A percentile compares a stretch with the other conserved stretches of the same genome.
These are phyloP conservation scores for Microsporum audouinii DNA, from an alignment of 2,329 filamentous ascomycete species.

Conservation along the genomic window DNA sequence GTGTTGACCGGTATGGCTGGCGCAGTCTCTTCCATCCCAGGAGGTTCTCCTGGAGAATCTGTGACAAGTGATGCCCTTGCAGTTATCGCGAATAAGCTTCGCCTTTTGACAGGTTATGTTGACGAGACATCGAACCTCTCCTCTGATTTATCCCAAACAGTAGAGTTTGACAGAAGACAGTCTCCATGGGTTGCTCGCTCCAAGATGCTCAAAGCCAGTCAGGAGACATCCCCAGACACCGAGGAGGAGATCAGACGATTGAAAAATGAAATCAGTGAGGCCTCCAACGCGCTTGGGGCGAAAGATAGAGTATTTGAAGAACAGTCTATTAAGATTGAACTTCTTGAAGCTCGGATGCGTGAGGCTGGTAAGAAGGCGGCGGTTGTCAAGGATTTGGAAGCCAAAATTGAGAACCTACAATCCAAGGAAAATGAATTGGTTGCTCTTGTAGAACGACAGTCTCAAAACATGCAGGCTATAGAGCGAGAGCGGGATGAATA, in stretches of 20 bases:
- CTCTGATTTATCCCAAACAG: slow-evolving; percentile 57
- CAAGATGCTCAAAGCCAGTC: slow-evolving; percentile 69
- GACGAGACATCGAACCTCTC: slow-evolving; percentile 60
- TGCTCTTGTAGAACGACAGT: slow-evolving; percentile 26
- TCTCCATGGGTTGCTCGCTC: slow-evolving; percentile 78
- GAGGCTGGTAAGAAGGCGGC: slow-evolving; percentile 67
- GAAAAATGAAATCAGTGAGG: slow-evolving; percentile 68
- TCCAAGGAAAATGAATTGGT: slow-evolving; percentile 25
- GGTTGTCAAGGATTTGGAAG: slow-evolving; percentile 34
- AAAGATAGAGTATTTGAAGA: slow-evolving; percentile 78
- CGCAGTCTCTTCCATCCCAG: slow-evolving; percentile 19
- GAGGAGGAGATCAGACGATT: slow-evolving; percentile 74
- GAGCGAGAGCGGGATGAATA: slow-evolving; percentile 33
- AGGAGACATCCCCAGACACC: slow-evolving; percentile 66
- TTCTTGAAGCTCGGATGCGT: slow-evolving; percentile 75
- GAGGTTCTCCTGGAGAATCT: slow-evolving; percentile 19
- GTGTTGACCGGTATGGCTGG: slow-evolving; percentile 49
- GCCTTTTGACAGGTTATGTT: slow-evolving; percentile 51
- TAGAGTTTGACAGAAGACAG: slow-evolving; percentile 64
- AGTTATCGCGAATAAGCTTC: slow-evolving; percentile 56
- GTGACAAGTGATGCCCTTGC: slow-evolving; percentile 51
- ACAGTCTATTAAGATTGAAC: slow-evolving; percentile 80
- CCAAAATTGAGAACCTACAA: slow-evolving; percentile 31
- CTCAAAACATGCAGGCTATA: slow-evolving; percentile 27
- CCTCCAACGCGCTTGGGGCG: slow-evolving; percentile 57